Base-by-base conservation (phyloP, 2,329 filamentous ascomycete species). In the Neoascochyta sp. region DNA sequence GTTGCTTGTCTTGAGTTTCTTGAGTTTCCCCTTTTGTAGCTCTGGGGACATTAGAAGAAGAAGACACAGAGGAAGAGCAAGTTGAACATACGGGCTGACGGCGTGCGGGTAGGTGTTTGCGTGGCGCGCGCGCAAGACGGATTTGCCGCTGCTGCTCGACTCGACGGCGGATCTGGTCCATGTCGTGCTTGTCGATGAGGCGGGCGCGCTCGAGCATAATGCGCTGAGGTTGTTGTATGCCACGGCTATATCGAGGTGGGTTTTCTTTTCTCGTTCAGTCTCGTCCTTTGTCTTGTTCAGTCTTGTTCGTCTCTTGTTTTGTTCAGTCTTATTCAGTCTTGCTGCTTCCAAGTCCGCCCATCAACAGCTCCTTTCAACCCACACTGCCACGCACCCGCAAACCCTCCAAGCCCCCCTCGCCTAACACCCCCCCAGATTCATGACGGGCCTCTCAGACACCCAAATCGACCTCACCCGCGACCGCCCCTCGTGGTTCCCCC, bases 391-490 rank as follows among this genome's bases (percentile, higher is more conserved):
- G 14, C 12, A 10, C 9, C 23, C n/a, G n/a, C n/a, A n/a, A n/a
- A n/a, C n/a, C n/a, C n/a, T n/a, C 16, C 12, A 14, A 28, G 13
- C 9, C 7, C 17, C 26, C 30, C 33, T 5, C 14, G 30, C 16
- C 29, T 36, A 10, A 40, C 27, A 17, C n/a, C 17, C 16, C 10
- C 27, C 29, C 29, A 83, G 81, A 41, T 92, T 92, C 59, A 82
- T 90, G 13, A 92, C 86, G 1, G 85, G 85, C 22, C 75, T 90
- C 35, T 71, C 87, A 26, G 86, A 92, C 59, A 76, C 80, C 26
- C 80, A 52, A 32, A 49, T 51, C 13, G 51, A 57, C 14, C 45
- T 62, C 12, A 40, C 39, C n/a, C 54, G 55, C 16, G 44, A 50
- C 36, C 49, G 45, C 2, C 55, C 54, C 9, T 41, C 42, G 19